These are phyloP conservation scores for Prunus salicina DNA, from an alignment of 306 rosid genomes.

Conservation along the genomic window DNA sequence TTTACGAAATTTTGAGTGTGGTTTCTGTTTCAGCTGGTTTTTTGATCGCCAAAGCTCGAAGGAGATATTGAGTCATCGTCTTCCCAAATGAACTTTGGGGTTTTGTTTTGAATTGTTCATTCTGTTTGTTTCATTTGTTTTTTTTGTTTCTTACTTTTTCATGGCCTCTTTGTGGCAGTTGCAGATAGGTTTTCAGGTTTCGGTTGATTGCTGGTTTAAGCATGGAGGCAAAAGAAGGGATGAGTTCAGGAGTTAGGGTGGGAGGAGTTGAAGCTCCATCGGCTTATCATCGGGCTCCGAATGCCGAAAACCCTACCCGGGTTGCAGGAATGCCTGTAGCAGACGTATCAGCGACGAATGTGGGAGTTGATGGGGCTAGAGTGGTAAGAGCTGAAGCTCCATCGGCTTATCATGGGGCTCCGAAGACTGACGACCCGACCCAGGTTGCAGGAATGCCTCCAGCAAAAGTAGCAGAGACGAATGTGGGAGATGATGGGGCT, in stretches of 20 bases:
- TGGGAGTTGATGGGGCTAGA: constrained; percentile 54
- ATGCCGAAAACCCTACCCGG: constrained; percentile 46
- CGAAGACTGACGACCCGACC: constrained; percentile 59
- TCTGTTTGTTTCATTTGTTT: neutral
- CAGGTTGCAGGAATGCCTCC: constrained; percentile 26
- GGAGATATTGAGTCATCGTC: constrained; percentile 20
- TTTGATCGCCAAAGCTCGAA: constrained; percentile 28
- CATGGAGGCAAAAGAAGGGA: constrained; percentile 79
- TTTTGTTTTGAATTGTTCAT: neutral
- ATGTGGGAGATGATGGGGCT: constrained; percentile 50
- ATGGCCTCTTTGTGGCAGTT: constrained; percentile 35
- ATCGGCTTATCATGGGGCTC: constrained; percentile 78
- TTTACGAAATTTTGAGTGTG: neutral
- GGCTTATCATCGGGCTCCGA: constrained; percentile 73
- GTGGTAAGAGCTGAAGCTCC: constrained; percentile 89
- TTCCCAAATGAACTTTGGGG: neutral
- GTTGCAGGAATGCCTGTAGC: constrained; percentile 16
- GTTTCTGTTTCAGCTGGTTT: constrained; percentile 21
- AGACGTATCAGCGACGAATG: constrained; percentile 42
- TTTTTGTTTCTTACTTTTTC: neutral
- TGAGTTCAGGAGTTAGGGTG: constrained; percentile 69
- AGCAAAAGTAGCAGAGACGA: constrained; percentile 36
- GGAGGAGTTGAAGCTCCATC: constrained; percentile 86
- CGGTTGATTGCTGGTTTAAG: neutral
- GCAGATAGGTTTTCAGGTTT: constrained; percentile 24